Evolutionary conservation across 192 early-diverging fungal genomes (phyloP), one percentile per base, ranked within the genome.

Genomic region (Kickxella alabastrina): DNA sequence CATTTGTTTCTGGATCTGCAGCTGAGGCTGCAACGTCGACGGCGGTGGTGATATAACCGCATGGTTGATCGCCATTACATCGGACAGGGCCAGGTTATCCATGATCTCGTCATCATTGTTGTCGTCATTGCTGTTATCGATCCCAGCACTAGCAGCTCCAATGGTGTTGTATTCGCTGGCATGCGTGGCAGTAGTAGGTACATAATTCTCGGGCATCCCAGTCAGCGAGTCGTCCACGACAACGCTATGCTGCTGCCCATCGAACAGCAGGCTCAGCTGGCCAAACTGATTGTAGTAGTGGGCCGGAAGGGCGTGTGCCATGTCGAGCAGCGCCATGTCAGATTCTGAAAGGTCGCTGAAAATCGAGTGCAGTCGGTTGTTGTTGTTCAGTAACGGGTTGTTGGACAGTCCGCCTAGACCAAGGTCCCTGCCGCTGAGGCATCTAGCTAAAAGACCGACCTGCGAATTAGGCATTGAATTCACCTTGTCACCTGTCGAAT

Each of bases 221-320:
- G 28, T 18, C 37, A 41, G 36, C 9, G 51, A n/a, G 23, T 4
- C 15, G 10, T 36, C 22, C 10, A 19, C 32, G 18, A 31, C 31
- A 23, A 31, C 46, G 32, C 40, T 29, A n/a, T 17, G 28, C n/a
- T 49, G 50, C 28, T 40, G 23, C 0, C 57, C 62, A 39, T 63
- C 62, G 19, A 71, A 71, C 15, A 71, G 43, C 42, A 71, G 40
- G 18, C 56, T 59, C 26, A 49, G 38, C 18, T 63, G 40, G 13
- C 21, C 42, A 43, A 40, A 52, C 15, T 14, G 35, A 42, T 32
- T 23, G 41, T 4, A 18, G 10, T 36, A 26, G 40, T 45, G 28
- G 29, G 27, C 38, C 22, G 29, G 48, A 29, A 43, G 35, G 15
- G 34, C 34, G 4, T 43, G 57, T 25, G 51, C 21, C n/a, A 54